Conservation (phyloP, 2,329 filamentous ascomycete species). For the Berkeleyomyces rouxiae region DNA sequence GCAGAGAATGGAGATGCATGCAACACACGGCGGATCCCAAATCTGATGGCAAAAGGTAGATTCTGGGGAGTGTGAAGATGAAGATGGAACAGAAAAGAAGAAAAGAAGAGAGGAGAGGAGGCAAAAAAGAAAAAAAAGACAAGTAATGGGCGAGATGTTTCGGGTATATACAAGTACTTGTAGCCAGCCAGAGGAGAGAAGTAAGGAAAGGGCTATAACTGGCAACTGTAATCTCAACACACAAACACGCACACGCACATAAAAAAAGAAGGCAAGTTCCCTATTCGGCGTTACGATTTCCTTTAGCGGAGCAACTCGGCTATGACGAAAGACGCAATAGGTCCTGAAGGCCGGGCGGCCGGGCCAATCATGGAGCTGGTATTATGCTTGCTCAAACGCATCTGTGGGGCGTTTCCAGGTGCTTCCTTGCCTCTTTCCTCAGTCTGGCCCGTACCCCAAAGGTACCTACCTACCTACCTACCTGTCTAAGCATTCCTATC, state of each 20-base stretch:
- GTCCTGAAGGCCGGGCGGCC: conserved; percentile 12
- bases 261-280: conserved; percentile 7
- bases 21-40: conserved; percentile 8
- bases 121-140: conserved; percentile 1
- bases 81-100: background rate
- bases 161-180: background rate
- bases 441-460: background rate
- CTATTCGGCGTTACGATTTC: conserved; percentile 14
- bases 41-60: conserved; percentile 1
- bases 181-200: background rate
- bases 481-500: too few relatives aligned
- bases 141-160: background rate
- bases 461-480: too few relatives aligned
- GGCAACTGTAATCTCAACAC: background rate
- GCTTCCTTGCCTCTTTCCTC: conserved; percentile 5
- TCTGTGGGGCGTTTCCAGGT: conserved; percentile 4
- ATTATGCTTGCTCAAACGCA: conserved; percentile 9
- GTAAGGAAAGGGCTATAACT: background rate
- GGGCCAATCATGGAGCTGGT: conserved; percentile 11
- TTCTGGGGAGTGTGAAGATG: conserved; percentile 3
- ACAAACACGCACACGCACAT: background rate
- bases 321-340: conserved; percentile 14
- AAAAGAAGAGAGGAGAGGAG: conserved; percentile 1
- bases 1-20: conserved; percentile 9
- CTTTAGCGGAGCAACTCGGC: conserved; percentile 13